Conservation (phyloP, 345 rosid species). For the sweet orange (Citrus sinensis) region DNA sequence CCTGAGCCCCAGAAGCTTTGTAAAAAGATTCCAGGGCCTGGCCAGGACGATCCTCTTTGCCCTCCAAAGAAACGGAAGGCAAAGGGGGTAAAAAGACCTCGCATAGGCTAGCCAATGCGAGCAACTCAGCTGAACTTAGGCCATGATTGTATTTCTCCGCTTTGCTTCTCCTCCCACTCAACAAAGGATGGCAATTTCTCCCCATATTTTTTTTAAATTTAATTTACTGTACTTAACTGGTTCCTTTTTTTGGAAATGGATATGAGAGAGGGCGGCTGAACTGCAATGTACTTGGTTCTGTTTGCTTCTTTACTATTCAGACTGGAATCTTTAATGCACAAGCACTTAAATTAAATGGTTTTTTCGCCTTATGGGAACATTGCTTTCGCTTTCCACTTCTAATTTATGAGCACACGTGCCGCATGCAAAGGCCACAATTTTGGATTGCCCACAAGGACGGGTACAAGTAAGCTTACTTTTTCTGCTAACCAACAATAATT, state of each 20-base stretch:
- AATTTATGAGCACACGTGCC: neutral
- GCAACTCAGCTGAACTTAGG: constrained; percentile 49
- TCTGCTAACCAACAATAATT: neutral
- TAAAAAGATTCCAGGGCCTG: constrained; percentile 38
- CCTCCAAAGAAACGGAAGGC: constrained; percentile 12
- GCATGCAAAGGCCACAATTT: neutral
- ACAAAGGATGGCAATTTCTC: constrained; percentile 30
- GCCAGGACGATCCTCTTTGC: constrained; percentile 11
- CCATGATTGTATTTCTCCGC: constrained; percentile 28
- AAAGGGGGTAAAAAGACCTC: constrained; percentile 55
- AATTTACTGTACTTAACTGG: too few relatives aligned
- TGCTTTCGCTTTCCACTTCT: neutral
- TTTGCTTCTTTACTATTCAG: too few relatives aligned
- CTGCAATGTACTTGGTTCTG: too few relatives aligned
- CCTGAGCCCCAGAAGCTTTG: constrained; percentile 43
- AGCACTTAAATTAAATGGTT: neutral
- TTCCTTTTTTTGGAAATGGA: too few relatives aligned
- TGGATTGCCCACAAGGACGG: neutral
- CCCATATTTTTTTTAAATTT: neutral
- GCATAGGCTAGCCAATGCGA: constrained; percentile 46
- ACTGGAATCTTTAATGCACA: too few relatives aligned
- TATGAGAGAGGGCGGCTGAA: too few relatives aligned
- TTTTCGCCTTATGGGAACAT: neutral
- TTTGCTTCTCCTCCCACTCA: constrained; percentile 24
- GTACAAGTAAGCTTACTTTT: too few relatives aligned